Evolutionary conservation across 2,329 filamentous ascomycete species (phyloP).

Genomic region (Apiospora malaysiana): DNA sequence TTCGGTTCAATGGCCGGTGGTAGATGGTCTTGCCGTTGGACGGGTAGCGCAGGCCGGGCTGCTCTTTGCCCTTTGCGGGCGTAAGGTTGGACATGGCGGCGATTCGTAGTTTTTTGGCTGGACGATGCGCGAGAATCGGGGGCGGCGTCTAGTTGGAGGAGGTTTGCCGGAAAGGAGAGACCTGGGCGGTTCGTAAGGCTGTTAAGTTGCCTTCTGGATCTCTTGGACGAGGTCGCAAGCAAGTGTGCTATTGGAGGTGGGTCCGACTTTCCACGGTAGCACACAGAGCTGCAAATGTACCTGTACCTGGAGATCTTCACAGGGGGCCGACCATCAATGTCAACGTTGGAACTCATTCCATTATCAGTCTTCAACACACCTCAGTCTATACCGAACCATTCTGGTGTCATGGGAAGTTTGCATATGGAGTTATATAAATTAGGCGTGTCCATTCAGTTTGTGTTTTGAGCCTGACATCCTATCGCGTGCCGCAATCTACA

Average conservation of each 20-base stretch:
- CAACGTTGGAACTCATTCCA: constrained; percentile 5
- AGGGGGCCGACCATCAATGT: constrained; percentile 4
- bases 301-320: constrained; percentile 14
- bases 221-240: constrained; percentile 2
- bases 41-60: constrained; percentile 79
- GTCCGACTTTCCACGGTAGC: not conserved
- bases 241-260: constrained; percentile 13
- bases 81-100: constrained; percentile 57
- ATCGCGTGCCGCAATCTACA: not conserved
- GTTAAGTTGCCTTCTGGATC: not conserved
- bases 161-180: not conserved
- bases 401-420: not conserved
- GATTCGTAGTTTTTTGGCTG: not conserved
- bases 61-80: constrained; percentile 53
- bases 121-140: not conserved
- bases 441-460: too few species aligned
- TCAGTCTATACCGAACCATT: constrained; percentile 7
- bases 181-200: not conserved
- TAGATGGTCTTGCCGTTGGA: constrained; percentile 98
- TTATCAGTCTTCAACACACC: not conserved
- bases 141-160: not conserved
- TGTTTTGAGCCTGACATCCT: not conserved
- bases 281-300: constrained; percentile 14
- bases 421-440: not conserved
- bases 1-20: constrained; percentile 90